Percentiles rank a stretch among this genome's conserved stretches.
Conservation (phyloP, 139 green algal species). For the Tetradesmus obliquus region DNA sequence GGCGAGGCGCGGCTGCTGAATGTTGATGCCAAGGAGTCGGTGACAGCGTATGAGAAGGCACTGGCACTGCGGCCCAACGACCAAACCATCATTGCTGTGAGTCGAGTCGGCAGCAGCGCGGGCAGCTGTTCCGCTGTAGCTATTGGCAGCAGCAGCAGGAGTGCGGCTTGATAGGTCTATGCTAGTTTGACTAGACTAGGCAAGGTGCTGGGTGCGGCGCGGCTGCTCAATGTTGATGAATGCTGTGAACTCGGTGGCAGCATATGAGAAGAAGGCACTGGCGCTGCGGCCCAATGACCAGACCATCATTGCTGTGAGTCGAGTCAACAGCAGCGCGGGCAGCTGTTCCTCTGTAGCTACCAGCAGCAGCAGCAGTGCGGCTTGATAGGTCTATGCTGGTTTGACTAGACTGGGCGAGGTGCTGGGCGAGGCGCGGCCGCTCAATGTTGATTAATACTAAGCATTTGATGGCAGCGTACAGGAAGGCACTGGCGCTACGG, state of each 20-base stretch:
- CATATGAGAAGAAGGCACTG: conserved; percentile 58
- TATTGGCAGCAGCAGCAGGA: not conserved
- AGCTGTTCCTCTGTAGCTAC: not conserved
- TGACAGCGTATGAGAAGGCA: conserved; percentile 63
- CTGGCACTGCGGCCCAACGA: conserved; percentile 47
- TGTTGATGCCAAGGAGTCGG: conserved; percentile 47
- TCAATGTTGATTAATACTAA: conserved; percentile 46
- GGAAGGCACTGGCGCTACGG: conserved; percentile 55
- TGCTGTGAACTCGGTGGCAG: conserved; percentile 44
- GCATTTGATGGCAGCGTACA: conserved; percentile 55
- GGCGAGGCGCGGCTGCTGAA: conserved; percentile 62
- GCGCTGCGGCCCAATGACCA: conserved; percentile 50
- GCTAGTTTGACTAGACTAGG: no score
- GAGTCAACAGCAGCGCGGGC: not conserved
- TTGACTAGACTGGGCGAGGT: conserved; percentile 3
- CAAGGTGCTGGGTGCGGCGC: conserved; percentile 60
- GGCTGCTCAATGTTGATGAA: conserved; percentile 55
- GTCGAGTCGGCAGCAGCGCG: not conserved
- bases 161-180: not conserved
- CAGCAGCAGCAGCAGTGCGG: not conserved
- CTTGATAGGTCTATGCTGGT: no score
- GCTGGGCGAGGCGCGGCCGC: conserved; percentile 62
- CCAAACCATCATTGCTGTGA: conserved; percentile 55
- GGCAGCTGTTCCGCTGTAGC: not conserved
- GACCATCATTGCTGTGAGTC: conserved; percentile 53